Percentiles rank a stretch among this genome's conserved stretches.
Conservation (phyloP, 257 asterid genomes). For the Capsicum rhomboideum region DNA sequence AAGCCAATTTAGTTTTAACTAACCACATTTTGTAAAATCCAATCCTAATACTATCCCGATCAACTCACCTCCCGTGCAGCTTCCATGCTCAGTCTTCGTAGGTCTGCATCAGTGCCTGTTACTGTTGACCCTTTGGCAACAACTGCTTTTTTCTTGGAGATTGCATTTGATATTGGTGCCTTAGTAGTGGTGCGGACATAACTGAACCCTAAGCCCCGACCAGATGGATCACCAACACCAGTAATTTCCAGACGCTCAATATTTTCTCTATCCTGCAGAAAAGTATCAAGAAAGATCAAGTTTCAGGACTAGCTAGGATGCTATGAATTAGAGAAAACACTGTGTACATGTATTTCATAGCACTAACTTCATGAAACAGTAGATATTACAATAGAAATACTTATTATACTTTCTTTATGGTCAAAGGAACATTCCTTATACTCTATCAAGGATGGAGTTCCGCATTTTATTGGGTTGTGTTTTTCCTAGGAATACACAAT, state of each 20-base stretch:
- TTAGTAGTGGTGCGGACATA: constrained; percentile 83
- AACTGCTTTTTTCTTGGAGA: constrained; percentile 70
- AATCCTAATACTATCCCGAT: neutral
- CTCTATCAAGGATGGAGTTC: neutral
- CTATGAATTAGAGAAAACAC: neutral
- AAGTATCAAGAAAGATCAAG: constrained; percentile 3
- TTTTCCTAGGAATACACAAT: neutral
- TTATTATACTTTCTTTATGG: neutral
- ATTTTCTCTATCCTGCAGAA: constrained; percentile 73
- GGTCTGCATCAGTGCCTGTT: constrained; percentile 99
- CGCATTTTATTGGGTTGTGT: neutral
- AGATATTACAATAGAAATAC: neutral
- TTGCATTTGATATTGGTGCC: constrained; percentile 75
- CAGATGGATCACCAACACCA: constrained; percentile 99
- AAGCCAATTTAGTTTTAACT: neutral
- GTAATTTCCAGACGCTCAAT: constrained; percentile 96
- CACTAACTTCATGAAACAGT: neutral
- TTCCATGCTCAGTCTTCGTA: constrained; percentile 98
- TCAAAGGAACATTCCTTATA: neutral
- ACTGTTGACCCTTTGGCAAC: constrained; percentile 91
- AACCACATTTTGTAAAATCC: neutral
- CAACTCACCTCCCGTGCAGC: constrained; percentile 92
- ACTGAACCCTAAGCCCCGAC: constrained; percentile 98
- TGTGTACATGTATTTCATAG: neutral
- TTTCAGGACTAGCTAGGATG: neutral